phyloP scores from a whole-genome alignment of 805 yeast genomes.

The Candida sonorensis region DNA sequence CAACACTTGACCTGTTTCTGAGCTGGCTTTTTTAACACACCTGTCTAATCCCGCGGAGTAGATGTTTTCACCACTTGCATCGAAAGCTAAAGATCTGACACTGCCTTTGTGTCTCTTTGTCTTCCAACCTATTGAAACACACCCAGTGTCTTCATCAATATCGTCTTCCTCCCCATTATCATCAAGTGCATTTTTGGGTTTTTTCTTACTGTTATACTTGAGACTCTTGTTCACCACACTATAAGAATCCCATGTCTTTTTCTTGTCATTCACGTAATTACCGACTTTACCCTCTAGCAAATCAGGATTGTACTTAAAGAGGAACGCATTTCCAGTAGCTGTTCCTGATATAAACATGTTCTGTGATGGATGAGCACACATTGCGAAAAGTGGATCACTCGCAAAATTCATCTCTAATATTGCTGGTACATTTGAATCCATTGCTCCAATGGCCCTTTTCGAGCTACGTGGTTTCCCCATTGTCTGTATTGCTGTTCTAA shows the following conservation, averaged over 20 bases:
- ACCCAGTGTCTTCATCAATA: constrained; percentile 18
- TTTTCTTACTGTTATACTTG: too few relatives aligned
- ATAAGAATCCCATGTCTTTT: constrained; percentile 29
- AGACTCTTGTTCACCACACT: too few relatives aligned
- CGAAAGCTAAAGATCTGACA: constrained; percentile 67
- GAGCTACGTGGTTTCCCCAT: constrained; percentile 9
- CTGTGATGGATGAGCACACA: constrained; percentile 71
- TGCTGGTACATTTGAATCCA: constrained; percentile 33
- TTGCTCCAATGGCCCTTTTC: constrained; percentile 19
- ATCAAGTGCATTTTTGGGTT: too few relatives aligned
- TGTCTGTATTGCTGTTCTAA: too few relatives aligned
- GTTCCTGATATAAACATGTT: constrained; percentile 63
- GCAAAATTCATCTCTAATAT: constrained; percentile 39
- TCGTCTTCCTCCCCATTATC: constrained; percentile 13
- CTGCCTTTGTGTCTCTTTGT: constrained; percentile 89
- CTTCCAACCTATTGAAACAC: constrained; percentile 53
- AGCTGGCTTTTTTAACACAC: constrained; percentile 64
- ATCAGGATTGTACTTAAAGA: constrained; percentile 51
- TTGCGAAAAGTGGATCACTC: constrained; percentile 62
- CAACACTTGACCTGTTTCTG: constrained; percentile 70
- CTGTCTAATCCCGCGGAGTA: constrained; percentile 77
- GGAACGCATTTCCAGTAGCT: constrained; percentile 73
- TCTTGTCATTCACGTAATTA: constrained; percentile 6
- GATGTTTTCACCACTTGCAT: constrained; percentile 50
- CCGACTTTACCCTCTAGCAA: constrained; percentile 30